phyloP scores from a whole-genome alignment of 2,329 filamentous ascomycete genomes.

The Colletotrichum noveboracense region DNA sequence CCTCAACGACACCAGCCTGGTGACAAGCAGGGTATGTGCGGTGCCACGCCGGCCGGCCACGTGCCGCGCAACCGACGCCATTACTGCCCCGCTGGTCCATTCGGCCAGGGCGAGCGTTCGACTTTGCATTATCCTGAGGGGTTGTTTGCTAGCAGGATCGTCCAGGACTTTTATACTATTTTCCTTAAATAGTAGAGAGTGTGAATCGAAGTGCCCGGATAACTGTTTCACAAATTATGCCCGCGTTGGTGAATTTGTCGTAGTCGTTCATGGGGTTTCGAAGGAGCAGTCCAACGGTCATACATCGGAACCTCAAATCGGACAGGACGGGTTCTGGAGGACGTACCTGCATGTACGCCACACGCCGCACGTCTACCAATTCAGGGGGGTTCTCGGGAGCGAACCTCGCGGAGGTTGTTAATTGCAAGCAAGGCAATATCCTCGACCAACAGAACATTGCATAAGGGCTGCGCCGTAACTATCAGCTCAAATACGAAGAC shows the following conservation, averaged over 20 bases:
- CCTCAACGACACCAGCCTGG: too few species aligned
- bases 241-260: not conserved
- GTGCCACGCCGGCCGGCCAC: too few species aligned
- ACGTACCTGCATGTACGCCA: constrained; percentile 2
- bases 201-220: too few species aligned
- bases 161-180: accelerated
- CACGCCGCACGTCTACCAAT: not conserved
- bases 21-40: too few species aligned
- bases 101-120: too few species aligned
- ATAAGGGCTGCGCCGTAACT: not conserved
- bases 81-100: too few species aligned
- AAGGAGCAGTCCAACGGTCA: not conserved
- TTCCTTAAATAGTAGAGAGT: too few species aligned
- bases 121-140: accelerated
- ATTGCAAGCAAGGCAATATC: not conserved
- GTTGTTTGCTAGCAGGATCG: too few species aligned
- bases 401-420: not conserved
- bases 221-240: too few species aligned
- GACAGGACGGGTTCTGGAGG: not conserved
- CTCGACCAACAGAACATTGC: not conserved
- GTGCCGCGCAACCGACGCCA: too few species aligned
- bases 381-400: not conserved
- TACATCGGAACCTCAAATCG: not conserved
- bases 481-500: too few species aligned
- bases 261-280: not conserved